Evolutionary conservation across 2,329 filamentous ascomycete genomes (phyloP), one percentile per base, ranked within the genome.

Genomic region (Cladosporium oxysporum): DNA sequence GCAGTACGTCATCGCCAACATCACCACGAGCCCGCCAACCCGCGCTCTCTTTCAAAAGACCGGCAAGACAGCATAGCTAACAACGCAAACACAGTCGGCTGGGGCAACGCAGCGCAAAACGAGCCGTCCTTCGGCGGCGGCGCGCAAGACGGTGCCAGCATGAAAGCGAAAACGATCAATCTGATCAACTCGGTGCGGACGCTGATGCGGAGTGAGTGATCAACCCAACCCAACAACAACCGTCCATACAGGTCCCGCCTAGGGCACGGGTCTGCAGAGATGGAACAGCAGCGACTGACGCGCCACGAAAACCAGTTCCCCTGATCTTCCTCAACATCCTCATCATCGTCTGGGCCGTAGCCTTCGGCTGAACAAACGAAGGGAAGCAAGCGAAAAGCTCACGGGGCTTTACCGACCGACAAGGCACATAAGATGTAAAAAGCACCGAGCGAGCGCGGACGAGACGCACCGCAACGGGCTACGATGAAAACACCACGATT

Each of bases 131-230:
- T 97, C 77, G 92, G 93, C 72, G 82, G 88, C 70, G 92, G 92
- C 71, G 84, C 74, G 74, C 83, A 84, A 71, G 86, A 91, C 72
- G 91, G 91, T 71, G 85, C 88, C 70, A 93, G 91, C 79, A 85
- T 96, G 73, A 94, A 95, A 79, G 90, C 90, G 61, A 95, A 95
- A 79, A 84, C 93, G 50, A 90, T 97, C 73, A 93, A 96, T 77
- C 81, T 98, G 74, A 95, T 98, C 71, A 91, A 91, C 41, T 95
- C 91, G 74, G 90, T 97, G 72, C 85, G 94, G 78, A 97, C 92
- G 66, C 83, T 98, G 64, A 96, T 96, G 92, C 87, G 94, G 82
- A 93, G 93, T 97, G 85, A 67, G 89, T 87, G 28, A 11, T 28
- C n/a, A 16, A 18, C 33, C 33, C 5, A 11, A 33, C 31, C 11